Base-by-base conservation (phyloP, 768 basidiomycete species). In the Leccinum uliginosum region DNA sequence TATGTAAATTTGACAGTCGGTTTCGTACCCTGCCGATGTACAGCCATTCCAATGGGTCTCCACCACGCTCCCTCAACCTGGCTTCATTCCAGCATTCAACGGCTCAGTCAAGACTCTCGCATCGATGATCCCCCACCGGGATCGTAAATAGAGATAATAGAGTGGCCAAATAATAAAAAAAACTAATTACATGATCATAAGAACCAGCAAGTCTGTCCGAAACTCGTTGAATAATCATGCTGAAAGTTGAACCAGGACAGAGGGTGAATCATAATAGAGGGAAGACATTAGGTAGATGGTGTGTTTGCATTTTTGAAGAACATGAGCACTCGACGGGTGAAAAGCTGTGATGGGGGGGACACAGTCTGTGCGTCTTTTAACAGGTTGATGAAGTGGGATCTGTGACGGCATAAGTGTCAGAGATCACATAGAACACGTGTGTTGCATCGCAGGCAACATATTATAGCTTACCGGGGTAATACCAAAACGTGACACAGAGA, bases 401-500 rank as follows among this genome's bases (percentile, higher is more conserved):
- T 1, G 10, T 14, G 43, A 55, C 61, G 63, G 43, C 49, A 63
- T 11, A 34, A 4, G 19, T 10, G 53, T 64, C 54, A 66, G 57
- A 44, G 34, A 51, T 30, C 23, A 3, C 21, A 34, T 43, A 21
- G 10, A 23, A 32, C 26, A 38, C 30, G n/a, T 23, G 12, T 23
- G 24, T 15, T 6, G 15, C 26, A n/a, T 12, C 6, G 4, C 43
- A 24, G 50, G 45, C 26, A 23, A 51, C 26, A 24, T 19, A 23
- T 11, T n/a, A 40, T n/a, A 10, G 7, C 74, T 15, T 59, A 76
- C 77, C 77, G 4, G 79, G 80, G 55, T 81, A 81, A 61, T 74
- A 81, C 80, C 80, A 81, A 65, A 81, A 81, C 6, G 74, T 72
- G 34, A 83, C 78, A 24, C 76, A 79, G 56, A 85, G 75, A 57